A percentile compares a stretch with the other conserved stretches of the same genome.
These are phyloP conservation scores for Marasmius oreades DNA, from an alignment of 1,284 basidiomycete species.

Conservation along the genomic window DNA sequence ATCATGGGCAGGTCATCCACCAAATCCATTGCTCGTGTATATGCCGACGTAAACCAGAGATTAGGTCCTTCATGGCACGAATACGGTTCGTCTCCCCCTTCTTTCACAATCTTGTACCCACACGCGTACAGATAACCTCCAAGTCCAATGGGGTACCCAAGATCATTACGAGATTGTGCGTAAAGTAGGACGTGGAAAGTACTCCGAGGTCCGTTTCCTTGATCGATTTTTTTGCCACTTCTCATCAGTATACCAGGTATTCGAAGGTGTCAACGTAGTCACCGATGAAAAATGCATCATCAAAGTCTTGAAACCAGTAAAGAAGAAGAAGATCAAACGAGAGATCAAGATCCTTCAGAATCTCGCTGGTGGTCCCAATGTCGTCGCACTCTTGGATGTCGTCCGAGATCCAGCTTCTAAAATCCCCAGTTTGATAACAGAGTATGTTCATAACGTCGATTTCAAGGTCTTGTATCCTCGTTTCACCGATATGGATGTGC, in stretches of 20 bases:
- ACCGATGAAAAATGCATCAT: slow-evolving; percentile 96
- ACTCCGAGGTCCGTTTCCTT: slow-evolving; percentile 75
- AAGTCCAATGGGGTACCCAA: slow-evolving; percentile 93
- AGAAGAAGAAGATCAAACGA: slow-evolving; percentile 99
- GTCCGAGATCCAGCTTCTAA: slow-evolving; percentile 93
- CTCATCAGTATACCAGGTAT: slow-evolving; percentile 59
- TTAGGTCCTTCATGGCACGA: slow-evolving; percentile 78
- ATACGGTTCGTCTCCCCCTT: slow-evolving; percentile 52
- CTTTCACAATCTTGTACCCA: slow-evolving; percentile 9
- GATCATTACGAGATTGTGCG: slow-evolving; percentile 98
- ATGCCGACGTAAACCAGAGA: slow-evolving; percentile 70
- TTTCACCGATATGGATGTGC: slow-evolving; percentile 92
- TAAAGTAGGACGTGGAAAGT: slow-evolving; percentile 96
- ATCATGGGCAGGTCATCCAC: slow-evolving; percentile 62
- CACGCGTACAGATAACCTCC: slow-evolving; percentile 68
- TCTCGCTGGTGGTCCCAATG: slow-evolving; percentile 93
- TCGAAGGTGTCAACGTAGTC: slow-evolving; percentile 93
- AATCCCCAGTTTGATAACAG: slow-evolving; percentile 97
- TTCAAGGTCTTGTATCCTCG: slow-evolving; percentile 97
- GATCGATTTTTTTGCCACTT: slow-evolving; percentile 7
- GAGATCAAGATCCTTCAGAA: slow-evolving; percentile 99
- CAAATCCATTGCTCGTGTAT: slow-evolving; percentile 73
- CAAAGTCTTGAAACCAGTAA: slow-evolving; percentile 98
- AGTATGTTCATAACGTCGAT: slow-evolving; percentile 98
- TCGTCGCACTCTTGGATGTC: slow-evolving; percentile 87